Base-by-base conservation (phyloP, 2,329 filamentous ascomycete species). In the Talaromyces sp. region DNA sequence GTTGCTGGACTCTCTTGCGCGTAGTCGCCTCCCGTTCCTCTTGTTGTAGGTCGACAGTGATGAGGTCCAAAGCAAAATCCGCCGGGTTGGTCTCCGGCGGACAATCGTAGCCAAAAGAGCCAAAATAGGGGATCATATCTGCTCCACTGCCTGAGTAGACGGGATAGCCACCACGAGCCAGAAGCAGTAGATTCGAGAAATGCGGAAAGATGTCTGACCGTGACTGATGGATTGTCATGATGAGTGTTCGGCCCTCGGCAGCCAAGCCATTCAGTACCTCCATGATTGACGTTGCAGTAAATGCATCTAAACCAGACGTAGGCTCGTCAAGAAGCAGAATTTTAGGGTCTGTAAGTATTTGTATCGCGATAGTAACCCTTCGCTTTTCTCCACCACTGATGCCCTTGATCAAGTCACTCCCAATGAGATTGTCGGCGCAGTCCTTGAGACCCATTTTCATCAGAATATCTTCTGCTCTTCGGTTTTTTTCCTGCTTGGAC, bases 331-430 rank as follows among this genome's bases (percentile, higher is more conserved):
- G 82, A 0, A 93, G 79, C 1, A 93, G 76, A 1, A 93, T 83
- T 1, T 86, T 84, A 1, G 90, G 90, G 64, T 92, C 88, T 0
- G 88, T 92, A 11, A 93, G 79, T 6, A 92, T 87, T 67, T 93
- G 90, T 0, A 92, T 86, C 0, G 89, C 90, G 65, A 93, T 92
- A 2, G 88, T 89, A 5, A 92, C 88, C 61, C 90, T 83, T 2
- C 90, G 82, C 75, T 92, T 92, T 74, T 93, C 89, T 18, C 90
- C 90, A 2, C 90, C 90, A 8, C 88, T 91, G 33, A 93, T 92
- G 0, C 90, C 89, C 71, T 92, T 92, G 67, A 90, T 82, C 3
- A 90, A 74, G 8, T 90, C 88, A 63, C 84, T 88, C 2, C 90
- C 90, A 8, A 93, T 83, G 0, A 92, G 73, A 60, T 89, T 91